Evolutionary conservation across 1,284 basidiomycete species (phyloP).

Genomic region (Blastosporella zonata): DNA sequence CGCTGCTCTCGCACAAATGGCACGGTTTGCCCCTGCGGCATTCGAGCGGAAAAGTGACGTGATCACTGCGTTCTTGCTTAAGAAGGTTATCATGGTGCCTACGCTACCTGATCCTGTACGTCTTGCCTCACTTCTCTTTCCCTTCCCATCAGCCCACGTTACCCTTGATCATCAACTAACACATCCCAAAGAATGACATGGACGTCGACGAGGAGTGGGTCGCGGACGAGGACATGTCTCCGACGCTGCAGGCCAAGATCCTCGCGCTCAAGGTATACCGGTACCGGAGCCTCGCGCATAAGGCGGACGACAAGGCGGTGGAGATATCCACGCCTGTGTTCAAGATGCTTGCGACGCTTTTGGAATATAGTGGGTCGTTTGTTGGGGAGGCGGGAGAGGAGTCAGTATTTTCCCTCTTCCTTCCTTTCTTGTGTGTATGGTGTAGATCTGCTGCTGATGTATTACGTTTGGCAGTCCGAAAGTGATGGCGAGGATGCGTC

Average conservation of each 20-base stretch:
- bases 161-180: not conserved
- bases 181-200: slow-evolving; percentile 35
- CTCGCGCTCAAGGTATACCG: slow-evolving; percentile 76
- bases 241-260: slow-evolving; percentile 65
- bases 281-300: slow-evolving; percentile 74
- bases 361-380: slow-evolving; percentile 67
- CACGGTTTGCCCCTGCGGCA: slow-evolving; percentile 63
- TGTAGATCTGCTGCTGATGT: not conserved
- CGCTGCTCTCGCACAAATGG: slow-evolving; percentile 73
- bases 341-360: slow-evolving; percentile 67
- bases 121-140: slow-evolving; percentile 5
- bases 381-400: slow-evolving; percentile 59
- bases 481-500: slow-evolving; percentile 67
- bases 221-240: slow-evolving; percentile 58
- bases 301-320: slow-evolving; percentile 53
- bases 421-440: slow-evolving; percentile 14
- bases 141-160: no score
- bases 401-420: slow-evolving; percentile 37
- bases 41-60: slow-evolving; percentile 79
- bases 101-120: slow-evolving; percentile 39
- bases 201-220: slow-evolving; percentile 72
- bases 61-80: slow-evolving; percentile 70
- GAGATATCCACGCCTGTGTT: slow-evolving; percentile 73
- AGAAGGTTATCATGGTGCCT: slow-evolving; percentile 66
- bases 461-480: slow-evolving; percentile 49